Percentiles rank a stretch among this genome's conserved stretches.
Conservation (phyloP, 1,284 basidiomycete species). For the Neotropicomus parvogracilis region DNA sequence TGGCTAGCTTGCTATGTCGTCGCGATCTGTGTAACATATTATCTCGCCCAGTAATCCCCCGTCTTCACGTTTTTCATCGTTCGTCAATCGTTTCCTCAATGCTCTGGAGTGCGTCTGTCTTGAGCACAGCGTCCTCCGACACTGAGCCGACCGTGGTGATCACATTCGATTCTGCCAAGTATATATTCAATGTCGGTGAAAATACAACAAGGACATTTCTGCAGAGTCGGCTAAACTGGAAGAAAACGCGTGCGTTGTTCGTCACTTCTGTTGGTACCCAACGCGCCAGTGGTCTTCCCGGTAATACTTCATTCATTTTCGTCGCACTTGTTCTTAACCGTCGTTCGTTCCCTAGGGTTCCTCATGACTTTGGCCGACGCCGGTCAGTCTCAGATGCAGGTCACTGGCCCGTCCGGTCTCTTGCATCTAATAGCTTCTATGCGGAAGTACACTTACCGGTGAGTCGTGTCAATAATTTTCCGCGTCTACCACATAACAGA, state of each 20-base stretch:
- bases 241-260: constrained; percentile 68
- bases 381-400: constrained; percentile 50
- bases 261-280: constrained; percentile 64
- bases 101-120: constrained; percentile 60
- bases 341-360: constrained; percentile 49
- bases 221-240: constrained; percentile 64
- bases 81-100: constrained; percentile 31
- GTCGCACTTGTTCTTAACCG: not conserved
- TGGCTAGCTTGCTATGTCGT: constrained; percentile 32
- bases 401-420: constrained; percentile 73
- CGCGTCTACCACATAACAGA: not conserved
- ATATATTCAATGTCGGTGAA: constrained; percentile 85
- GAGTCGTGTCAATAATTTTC: constrained; percentile 17
- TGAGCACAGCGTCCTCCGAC: constrained; percentile 62
- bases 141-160: constrained; percentile 75
- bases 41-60: constrained; percentile 11
- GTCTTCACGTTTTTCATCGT: constrained; percentile 21
- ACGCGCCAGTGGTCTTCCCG: constrained; percentile 65
- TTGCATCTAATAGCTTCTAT: constrained; percentile 70
- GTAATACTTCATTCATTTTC: constrained; percentile 39
- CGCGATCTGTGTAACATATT: constrained; percentile 31
- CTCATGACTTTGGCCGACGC: constrained; percentile 83
- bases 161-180: constrained; percentile 74
- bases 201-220: constrained; percentile 72
- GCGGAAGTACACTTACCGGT: constrained; percentile 64